phyloP scores from a whole-genome alignment of 148 eudicot genomes.

The Rhododendron vialii region DNA sequence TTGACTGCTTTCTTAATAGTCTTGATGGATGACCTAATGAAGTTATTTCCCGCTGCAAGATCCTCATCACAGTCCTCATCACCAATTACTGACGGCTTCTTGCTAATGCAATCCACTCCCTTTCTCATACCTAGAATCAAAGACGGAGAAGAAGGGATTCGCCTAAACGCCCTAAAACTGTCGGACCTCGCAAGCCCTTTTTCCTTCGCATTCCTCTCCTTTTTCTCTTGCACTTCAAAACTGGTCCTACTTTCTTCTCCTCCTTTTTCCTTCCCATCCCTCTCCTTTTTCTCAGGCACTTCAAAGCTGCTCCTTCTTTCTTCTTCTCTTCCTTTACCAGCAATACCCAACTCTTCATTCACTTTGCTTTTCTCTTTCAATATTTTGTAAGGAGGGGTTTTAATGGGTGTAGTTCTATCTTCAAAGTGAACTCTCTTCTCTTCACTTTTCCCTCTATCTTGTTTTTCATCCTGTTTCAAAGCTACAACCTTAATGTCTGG shows the following conservation, averaged over 20 bases:
- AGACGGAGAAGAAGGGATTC: conserved; percentile 86
- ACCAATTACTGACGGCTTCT: conserved; percentile 59
- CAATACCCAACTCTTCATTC: conserved; percentile 11
- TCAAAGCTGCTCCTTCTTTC: conserved; percentile 38
- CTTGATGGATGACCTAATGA: conserved; percentile 58
- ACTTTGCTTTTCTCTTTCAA: conserved; percentile 17
- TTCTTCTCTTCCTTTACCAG: conserved; percentile 11
- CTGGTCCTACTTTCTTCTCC: conserved; percentile 29
- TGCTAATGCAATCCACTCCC: conserved; percentile 80
- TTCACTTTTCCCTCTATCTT: conserved; percentile 16
- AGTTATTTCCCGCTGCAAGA: conserved; percentile 25
- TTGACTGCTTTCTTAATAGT: conserved; percentile 67
- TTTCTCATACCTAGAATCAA: conserved; percentile 72
- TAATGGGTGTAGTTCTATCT: conserved; percentile 20
- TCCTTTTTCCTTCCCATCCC: conserved; percentile 37
- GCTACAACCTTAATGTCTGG: conserved; percentile 27
- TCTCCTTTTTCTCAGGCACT: conserved; percentile 25
- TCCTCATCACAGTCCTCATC: conserved; percentile 50
- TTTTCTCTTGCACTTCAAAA: conserved; percentile 28
- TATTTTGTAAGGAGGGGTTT: conserved; percentile 42
- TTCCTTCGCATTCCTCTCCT: conserved; percentile 35
- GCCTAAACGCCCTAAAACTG: conserved; percentile 64
- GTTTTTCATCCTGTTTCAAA: conserved; percentile 11
- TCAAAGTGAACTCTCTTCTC: conserved; percentile 24
- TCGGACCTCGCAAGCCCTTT: conserved; percentile 55